Conservation (phyloP, 2,329 filamentous ascomycete genomes). For the Verticillium tricorpus region DNA sequence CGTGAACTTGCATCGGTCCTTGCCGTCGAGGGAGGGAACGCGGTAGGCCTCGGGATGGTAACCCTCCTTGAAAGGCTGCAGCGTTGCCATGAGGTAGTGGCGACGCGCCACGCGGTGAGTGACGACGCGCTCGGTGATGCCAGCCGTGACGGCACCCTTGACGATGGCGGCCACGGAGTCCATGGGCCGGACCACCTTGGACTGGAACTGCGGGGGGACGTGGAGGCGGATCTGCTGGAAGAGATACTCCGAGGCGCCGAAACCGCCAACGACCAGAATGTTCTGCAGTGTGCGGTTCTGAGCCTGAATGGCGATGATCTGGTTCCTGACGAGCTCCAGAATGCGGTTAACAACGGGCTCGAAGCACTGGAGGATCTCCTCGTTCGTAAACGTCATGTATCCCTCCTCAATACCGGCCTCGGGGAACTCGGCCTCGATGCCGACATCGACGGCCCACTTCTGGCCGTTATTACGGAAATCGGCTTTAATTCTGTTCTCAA, state of each 20-base stretch:
- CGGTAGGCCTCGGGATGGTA: constrained; percentile 98
- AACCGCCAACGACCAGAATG: constrained; percentile 94
- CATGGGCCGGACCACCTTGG: constrained; percentile 97
- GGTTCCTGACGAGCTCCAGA: constrained; percentile 90
- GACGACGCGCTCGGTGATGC: constrained; percentile 94
- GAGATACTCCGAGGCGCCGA: constrained; percentile 96
- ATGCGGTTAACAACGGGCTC: constrained; percentile 98
- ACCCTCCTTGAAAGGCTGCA: constrained; percentile 98
- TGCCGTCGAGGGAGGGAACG: constrained; percentile 91
- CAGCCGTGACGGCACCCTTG: constrained; percentile 95
- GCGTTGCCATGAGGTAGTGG: constrained; percentile 98
- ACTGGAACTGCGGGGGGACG: constrained; percentile 95
- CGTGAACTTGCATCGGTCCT: constrained; percentile 98
- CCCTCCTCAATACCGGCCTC: constrained; percentile 98
- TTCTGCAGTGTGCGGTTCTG: constrained; percentile 94
- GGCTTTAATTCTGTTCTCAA: constrained; percentile 98
- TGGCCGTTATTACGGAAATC: constrained; percentile 99
- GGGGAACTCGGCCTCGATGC: constrained; percentile 96
- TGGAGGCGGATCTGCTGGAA: constrained; percentile 99
- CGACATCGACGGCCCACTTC: constrained; percentile 98
- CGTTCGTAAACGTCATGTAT: constrained; percentile 99
- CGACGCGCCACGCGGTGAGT: constrained; percentile 95
- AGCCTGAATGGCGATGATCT: constrained; percentile 98
- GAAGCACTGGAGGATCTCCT: constrained; percentile 98
- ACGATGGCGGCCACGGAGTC: constrained; percentile 98